A percentile compares a stretch with the other conserved stretches of the same genome.
These are phyloP conservation scores for Hermanozyma aechmeae DNA, from an alignment of 805 yeast genomes.

Conservation along the genomic window DNA sequence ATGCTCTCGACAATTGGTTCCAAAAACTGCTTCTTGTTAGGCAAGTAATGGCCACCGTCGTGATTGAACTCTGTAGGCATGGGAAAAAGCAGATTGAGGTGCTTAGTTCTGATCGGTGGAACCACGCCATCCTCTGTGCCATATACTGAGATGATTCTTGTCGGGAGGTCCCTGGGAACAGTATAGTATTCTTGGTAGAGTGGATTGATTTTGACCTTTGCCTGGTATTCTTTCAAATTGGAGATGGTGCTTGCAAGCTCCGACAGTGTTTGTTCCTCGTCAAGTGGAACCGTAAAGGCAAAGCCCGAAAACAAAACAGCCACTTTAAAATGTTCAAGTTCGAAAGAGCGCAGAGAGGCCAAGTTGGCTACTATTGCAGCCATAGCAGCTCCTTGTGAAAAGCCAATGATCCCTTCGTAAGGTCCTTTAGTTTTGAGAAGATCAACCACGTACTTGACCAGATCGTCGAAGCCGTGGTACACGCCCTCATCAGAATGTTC, in stretches of 20 bases:
- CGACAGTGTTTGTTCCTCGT: conserved; percentile 7
- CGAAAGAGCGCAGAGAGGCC: conserved; percentile 13
- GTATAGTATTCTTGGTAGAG: conserved; percentile 12
- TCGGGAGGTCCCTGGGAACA: conserved; percentile 8
- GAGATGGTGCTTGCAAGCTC: conserved; percentile 11
- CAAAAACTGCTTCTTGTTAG: conserved; percentile 16
- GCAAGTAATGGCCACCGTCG: conserved; percentile 31
- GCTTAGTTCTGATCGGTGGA: conserved; percentile 20
- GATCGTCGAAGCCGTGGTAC: conserved; percentile 20
- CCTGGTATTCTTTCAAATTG: conserved; percentile 14
- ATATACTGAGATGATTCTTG: conserved; percentile 18
- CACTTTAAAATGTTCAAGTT: conserved; percentile 17
- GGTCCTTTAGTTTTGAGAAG: conserved; percentile 29
- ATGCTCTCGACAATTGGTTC: conserved; percentile 10
- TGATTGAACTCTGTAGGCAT: conserved; percentile 13
- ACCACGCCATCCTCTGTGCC: conserved; percentile 26
- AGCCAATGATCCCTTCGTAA: conserved; percentile 32
- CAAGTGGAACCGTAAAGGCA: conserved; percentile 20
- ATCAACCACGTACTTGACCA: conserved; percentile 15
- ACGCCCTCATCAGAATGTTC: conserved; percentile 10
- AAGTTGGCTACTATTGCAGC: conserved; percentile 19
- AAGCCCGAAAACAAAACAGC: conserved; percentile 26
- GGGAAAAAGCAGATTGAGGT: conserved; percentile 13
- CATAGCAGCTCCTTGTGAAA: conserved; percentile 36
- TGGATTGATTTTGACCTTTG: conserved; percentile 11